phyloP scores from a whole-genome alignment of 495 filamentous ascomycete species.

The Aspergillus steynii region DNA sequence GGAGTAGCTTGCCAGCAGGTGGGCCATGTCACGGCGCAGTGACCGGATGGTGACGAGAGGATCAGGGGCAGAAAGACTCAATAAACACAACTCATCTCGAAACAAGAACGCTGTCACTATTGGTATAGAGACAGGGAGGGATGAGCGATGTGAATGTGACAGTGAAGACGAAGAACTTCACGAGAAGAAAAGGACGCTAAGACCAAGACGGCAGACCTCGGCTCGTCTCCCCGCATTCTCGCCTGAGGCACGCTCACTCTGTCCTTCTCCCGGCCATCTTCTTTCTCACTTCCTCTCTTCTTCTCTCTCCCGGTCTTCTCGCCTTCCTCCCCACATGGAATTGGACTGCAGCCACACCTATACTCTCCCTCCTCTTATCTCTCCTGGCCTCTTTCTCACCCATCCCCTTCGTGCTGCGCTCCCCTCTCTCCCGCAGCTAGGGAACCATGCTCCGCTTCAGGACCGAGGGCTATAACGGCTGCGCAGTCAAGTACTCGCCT shows the following conservation, averaged over 20 bases:
- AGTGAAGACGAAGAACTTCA: background rate
- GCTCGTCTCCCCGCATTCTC: constrained; percentile 19
- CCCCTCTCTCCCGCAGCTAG: background rate
- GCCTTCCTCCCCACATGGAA: background rate
- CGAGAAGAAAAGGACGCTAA: background rate
- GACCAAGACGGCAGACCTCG: constrained; percentile 10
- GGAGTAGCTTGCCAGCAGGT: background rate
- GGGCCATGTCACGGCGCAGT: background rate
- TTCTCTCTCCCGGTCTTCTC: constrained; percentile 7
- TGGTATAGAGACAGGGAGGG: background rate
- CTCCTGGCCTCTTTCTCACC: background rate
- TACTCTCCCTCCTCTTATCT: background rate
- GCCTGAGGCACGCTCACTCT: background rate
- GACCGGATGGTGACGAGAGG: background rate
- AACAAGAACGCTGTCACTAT: background rate
- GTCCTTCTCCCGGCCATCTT: constrained; percentile 1
- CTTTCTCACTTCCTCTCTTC: background rate
- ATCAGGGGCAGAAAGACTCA: background rate
- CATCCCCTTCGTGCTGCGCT: constrained; percentile 2
- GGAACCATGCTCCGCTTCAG: constrained; percentile 82
- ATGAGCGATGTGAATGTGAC: background rate
- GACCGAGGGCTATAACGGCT: constrained; percentile 91
- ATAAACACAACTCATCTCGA: background rate
- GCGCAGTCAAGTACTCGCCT: constrained; percentile 93
- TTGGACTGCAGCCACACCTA: background rate